Evolutionary conservation across 2,329 filamentous ascomycete species (phyloP), one percentile per base, ranked within the genome.

Genomic region (Epichloe gansuensis): DNA sequence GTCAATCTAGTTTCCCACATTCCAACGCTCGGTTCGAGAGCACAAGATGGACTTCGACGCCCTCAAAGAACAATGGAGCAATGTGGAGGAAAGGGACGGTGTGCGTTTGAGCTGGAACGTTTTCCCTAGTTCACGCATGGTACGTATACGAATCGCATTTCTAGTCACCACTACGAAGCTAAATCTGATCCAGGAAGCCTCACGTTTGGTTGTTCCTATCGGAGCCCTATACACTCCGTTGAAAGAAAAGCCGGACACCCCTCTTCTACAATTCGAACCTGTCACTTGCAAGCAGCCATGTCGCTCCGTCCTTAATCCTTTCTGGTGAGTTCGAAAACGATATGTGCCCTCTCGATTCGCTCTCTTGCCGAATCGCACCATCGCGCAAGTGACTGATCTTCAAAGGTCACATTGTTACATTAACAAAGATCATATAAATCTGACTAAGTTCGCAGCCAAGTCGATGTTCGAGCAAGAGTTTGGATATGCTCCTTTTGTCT

Each of bases 31-130:
- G 35, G 5, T 13, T 41, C 11, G 25, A 36, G 17, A 35, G 17
- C 46, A 41, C 13, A 59, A 49, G 47, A 95, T 95, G 89, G 90
- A 95, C 68, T 95, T 89, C 76, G 90, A 96, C 69, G 79, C 83
- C 60, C 74, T 95, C 60, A 96, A 96, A 74, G 90, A 96, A 71
- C 86, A 91, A 74, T 96, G 90, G 90, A 89, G 85, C 64, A 89
- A 96, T 68, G 84, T 95, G 54, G 93, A 98, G 74, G 93, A 98
- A 65, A 84, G 88, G 61, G 93, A 98, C 81, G 93, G 93, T 55
- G 82, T 97, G 64, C 84, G 93, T 57, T 78, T 98, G 59, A 96
- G 91, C 72, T 98, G 93, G 93, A 98, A 98, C 68, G 94, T 94
- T 55, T 95, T 98, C 65, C 93, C 93, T 48, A 96, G 90, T 74